These are phyloP conservation scores for Pulicaria dysenterica DNA, from an alignment of 129 eudicot genomes.

Conservation along the genomic window DNA sequence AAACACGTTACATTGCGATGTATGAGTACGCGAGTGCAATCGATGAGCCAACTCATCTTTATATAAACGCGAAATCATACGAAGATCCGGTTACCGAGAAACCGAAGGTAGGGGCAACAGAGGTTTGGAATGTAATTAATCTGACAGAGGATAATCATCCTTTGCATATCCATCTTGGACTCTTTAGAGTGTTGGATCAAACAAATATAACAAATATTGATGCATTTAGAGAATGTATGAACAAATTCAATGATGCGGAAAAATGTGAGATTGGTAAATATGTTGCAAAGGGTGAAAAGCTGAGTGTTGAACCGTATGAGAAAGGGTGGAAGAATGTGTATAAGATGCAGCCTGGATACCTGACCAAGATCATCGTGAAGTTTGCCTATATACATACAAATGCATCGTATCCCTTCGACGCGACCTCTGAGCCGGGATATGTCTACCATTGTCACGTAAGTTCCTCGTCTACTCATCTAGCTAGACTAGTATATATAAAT, in stretches of 20 bases:
- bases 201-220: constrained; percentile 49
- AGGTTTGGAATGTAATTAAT: constrained; percentile 89
- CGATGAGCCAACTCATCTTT: constrained; percentile 66
- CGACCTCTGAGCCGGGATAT: constrained; percentile 85
- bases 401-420: constrained; percentile 75
- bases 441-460: constrained; percentile 97
- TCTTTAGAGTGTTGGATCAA: constrained; percentile 65
- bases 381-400: constrained; percentile 74
- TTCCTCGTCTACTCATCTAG: too few relatives aligned
- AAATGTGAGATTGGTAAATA: too few relatives aligned
- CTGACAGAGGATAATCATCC: constrained; percentile 95
- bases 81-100: constrained; percentile 69
- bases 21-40: constrained; percentile 66
- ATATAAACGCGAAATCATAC: constrained; percentile 57
- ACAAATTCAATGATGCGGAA: too few relatives aligned
- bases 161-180: constrained; percentile 78
- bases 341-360: constrained; percentile 79
- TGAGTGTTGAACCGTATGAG: constrained; percentile 63
- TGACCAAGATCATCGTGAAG: constrained; percentile 64
- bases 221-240: constrained; percentile 61
- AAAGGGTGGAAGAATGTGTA: constrained; percentile 92
- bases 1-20: constrained; percentile 72
- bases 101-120: constrained; percentile 67
- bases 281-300: too few relatives aligned
- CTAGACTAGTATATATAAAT: too few relatives aligned